Evolutionary conservation across 306 rosid species (phyloP).

Genomic region (Abrus pulchellus): DNA sequence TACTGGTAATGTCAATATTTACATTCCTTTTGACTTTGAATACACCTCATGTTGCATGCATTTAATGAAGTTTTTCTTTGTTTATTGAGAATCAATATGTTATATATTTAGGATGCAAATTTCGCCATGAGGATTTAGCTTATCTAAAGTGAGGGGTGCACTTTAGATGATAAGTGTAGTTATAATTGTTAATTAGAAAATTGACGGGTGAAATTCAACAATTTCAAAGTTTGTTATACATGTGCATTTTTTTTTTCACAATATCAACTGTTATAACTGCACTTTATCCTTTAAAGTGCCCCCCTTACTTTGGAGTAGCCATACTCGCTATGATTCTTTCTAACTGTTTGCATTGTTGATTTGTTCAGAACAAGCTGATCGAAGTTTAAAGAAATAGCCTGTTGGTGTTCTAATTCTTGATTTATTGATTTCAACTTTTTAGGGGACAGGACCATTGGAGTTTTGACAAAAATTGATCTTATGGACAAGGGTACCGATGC

Average conservation of each 20-base stretch:
- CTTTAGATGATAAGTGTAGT: not conserved
- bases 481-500: constrained; percentile 99
- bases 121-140: not conserved
- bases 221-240: not conserved
- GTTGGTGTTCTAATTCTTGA: constrained; percentile 38
- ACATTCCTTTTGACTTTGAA: not conserved
- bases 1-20: constrained; percentile 63
- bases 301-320: not conserved
- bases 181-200: not conserved
- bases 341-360: not conserved
- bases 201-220: not conserved
- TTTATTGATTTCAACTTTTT: constrained; percentile 46
- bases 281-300: not conserved
- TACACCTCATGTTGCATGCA: constrained; percentile 23
- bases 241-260: not conserved
- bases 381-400: not conserved
- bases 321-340: not conserved
- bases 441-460: constrained; percentile 97
- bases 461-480: constrained; percentile 96
- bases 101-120: not conserved
- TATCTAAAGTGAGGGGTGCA: not conserved
- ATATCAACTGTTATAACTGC: not conserved
- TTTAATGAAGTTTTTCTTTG: constrained; percentile 22
- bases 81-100: constrained; percentile 11
- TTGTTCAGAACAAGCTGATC: constrained; percentile 9